Conservation (phyloP, 2,329 filamentous ascomycete species). For the Aspergillus candidus region DNA sequence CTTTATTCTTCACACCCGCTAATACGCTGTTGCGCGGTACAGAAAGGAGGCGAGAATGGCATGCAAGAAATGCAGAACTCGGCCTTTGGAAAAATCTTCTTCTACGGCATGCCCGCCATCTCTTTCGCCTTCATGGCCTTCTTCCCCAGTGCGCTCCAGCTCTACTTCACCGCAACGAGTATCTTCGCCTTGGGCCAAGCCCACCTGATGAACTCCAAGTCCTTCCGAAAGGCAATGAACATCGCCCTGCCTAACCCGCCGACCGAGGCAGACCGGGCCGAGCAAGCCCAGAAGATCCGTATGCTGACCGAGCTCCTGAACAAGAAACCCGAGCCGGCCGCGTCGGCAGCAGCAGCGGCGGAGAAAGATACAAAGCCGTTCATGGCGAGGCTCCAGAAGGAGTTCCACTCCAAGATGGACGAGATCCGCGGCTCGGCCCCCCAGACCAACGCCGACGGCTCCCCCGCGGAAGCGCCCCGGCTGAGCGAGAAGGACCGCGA, state of each 20-base stretch:
- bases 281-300: constrained; percentile 13
- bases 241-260: constrained; percentile 18
- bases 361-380: constrained; percentile 15
- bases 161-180: constrained; percentile 53
- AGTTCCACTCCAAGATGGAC: constrained; percentile 15
- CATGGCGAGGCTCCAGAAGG: constrained; percentile 32
- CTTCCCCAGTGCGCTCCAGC: constrained; percentile 53
- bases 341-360: constrained; percentile 6
- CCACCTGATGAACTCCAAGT: constrained; percentile 35
- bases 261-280: not conserved
- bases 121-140: constrained; percentile 50
- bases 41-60: constrained; percentile 37
- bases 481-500: constrained; percentile 29
- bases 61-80: constrained; percentile 26
- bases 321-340: constrained; percentile 10
- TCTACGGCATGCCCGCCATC: constrained; percentile 47
- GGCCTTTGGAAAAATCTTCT: constrained; percentile 29
- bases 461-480: constrained; percentile 14
- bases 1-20: not conserved
- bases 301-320: constrained; percentile 12
- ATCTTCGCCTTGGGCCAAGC: constrained; percentile 40
- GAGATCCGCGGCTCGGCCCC: constrained; percentile 19
- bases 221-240: constrained; percentile 24
- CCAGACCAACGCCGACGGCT: constrained; percentile 17
- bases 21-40: constrained; percentile 1